Conservation (phyloP, 768 basidiomycete species). For the Clitopilus hobsonii region DNA sequence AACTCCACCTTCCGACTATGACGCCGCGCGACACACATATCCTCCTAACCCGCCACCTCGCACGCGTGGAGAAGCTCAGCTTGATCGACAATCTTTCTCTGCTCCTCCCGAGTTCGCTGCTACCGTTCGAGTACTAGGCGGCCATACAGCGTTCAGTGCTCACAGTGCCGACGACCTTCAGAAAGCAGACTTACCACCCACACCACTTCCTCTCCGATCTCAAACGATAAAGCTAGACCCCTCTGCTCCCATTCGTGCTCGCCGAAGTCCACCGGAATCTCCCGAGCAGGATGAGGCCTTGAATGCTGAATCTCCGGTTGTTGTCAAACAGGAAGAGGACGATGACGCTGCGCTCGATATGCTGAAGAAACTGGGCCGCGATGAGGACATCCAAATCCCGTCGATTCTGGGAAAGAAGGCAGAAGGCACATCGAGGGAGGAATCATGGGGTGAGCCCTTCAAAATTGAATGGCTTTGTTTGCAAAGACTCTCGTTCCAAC, state of each 20-base stretch:
- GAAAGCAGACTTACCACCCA: too few relatives aligned
- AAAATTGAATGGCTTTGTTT: constrained; percentile 79
- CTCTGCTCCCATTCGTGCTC: constrained; percentile 34
- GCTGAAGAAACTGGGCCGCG: constrained; percentile 19
- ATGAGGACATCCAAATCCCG: background rate
- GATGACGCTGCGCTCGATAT: constrained; percentile 18
- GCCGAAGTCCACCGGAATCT: constrained; percentile 12
- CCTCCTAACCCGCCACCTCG: background rate
- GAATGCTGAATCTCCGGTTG: background rate
- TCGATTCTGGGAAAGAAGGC: constrained; percentile 3
- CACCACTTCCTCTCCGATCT: background rate
- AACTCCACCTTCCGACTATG: background rate
- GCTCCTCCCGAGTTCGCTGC: background rate
- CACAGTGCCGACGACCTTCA: background rate
- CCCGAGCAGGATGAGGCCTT: constrained; percentile 1
- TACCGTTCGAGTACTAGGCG: background rate
- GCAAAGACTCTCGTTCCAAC: constrained; percentile 65
- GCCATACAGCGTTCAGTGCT: background rate
- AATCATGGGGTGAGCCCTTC: constrained; percentile 75
- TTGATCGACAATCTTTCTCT: background rate
- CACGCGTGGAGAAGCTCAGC: background rate
- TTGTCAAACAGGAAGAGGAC: constrained; percentile 3
- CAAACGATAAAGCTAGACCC: background rate
- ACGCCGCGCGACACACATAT: background rate
- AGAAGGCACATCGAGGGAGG: constrained; percentile 16